phyloP scores from a whole-genome alignment of 768 basidiomycete species.

The Podaxis carcinomalis region DNA sequence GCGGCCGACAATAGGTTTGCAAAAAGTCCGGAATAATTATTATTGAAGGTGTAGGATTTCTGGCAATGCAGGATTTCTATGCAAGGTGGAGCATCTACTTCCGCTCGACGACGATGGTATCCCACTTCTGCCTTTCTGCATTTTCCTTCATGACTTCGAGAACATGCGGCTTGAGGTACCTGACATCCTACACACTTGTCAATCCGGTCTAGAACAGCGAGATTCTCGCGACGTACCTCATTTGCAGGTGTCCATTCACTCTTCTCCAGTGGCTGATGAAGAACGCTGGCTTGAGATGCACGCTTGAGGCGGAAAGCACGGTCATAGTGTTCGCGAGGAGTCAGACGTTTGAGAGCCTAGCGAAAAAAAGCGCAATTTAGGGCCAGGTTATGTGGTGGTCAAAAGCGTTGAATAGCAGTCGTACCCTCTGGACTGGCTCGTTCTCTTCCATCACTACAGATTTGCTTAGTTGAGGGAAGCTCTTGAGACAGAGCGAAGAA shows the following conservation, averaged over 20 bases:
- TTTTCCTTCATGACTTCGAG: constrained; percentile 70
- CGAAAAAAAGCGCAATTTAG: background rate
- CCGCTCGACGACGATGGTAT: constrained; percentile 67
- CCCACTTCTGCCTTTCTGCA: constrained; percentile 76
- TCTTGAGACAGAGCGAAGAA: constrained; percentile 12
- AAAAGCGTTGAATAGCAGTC: constrained; percentile 15
- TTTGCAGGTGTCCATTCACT: constrained; percentile 72
- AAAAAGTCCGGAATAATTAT: constrained; percentile 2
- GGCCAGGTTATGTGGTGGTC: background rate
- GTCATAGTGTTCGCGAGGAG: constrained; percentile 79
- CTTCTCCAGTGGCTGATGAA: constrained; percentile 78
- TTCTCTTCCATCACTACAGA: constrained; percentile 69
- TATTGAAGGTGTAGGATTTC: constrained; percentile 3
- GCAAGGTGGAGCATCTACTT: constrained; percentile 41
- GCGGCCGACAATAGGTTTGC: background rate
- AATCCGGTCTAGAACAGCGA: background rate
- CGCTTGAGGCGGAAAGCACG: constrained; percentile 85
- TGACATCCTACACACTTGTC: constrained; percentile 59
- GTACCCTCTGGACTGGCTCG: constrained; percentile 71
- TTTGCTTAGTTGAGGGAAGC: constrained; percentile 18
- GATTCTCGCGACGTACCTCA: constrained; percentile 49
- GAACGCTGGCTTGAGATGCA: constrained; percentile 73
- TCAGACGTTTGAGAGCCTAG: constrained; percentile 82
- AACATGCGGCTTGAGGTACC: constrained; percentile 84
- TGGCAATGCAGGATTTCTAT: background rate